phyloP scores from a whole-genome alignment of 2,329 filamentous ascomycete genomes.

The Pestalotiopsis sp. region DNA sequence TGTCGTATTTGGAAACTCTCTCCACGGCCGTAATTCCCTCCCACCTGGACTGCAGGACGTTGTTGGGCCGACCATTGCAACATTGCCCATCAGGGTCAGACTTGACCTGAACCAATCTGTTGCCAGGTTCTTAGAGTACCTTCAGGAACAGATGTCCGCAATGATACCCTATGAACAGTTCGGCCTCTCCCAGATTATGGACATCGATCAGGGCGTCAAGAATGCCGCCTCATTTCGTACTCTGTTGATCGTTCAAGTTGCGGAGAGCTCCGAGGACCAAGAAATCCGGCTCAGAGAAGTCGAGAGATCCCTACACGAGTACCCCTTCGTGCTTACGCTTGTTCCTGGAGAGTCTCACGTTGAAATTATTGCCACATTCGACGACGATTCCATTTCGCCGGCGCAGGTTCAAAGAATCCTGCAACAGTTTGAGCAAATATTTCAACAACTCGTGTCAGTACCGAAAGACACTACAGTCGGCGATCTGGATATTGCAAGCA shows the following conservation, averaged over 20 bases:
- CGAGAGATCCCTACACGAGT: neutral
- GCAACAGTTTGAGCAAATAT: neutral
- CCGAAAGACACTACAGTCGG: neutral
- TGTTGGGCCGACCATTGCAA: neutral
- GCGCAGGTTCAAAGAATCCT: neutral
- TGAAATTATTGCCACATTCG: neutral
- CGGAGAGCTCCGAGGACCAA: neutral
- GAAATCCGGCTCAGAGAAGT: neutral
- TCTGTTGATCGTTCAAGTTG: neutral
- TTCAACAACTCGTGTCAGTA: neutral
- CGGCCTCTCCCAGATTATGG: neutral
- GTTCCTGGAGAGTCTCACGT: neutral
- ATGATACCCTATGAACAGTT: neutral
- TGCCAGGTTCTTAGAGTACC: neutral
- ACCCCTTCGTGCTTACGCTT: neutral
- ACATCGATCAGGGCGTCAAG: neutral
- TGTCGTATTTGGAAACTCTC: neutral
- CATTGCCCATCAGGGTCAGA: neutral
- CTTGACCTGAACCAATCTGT: neutral
- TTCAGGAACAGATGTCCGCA: neutral
- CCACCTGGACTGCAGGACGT: neutral
- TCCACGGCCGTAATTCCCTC: neutral
- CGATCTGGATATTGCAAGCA: neutral
- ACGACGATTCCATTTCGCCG: neutral
- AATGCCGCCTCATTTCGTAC: neutral